Base-by-base conservation (phyloP, 1,284 basidiomycete genomes). In the Termitomyces sp. region DNA sequence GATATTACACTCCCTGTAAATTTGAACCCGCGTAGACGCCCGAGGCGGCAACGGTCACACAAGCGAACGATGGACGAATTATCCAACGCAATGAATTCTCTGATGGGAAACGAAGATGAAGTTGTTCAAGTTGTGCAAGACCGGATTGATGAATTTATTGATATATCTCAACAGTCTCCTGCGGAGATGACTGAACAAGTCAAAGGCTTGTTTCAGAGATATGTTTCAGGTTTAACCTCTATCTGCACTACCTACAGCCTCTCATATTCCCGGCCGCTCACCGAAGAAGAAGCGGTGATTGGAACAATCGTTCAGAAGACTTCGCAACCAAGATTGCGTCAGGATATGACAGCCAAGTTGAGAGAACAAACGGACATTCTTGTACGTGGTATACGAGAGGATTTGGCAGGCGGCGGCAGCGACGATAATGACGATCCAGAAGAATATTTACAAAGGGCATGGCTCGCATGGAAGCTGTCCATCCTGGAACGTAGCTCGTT, bases 301-400 rank as follows among this genome's bases (percentile, higher is more conserved):
- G 83, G 84, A 1, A 84, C 83, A 0, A 85, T 86, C 52, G 70
- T 78, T 0, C 79, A 79, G 26, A 81, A 82, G 54, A 78, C 72
- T 8, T 77, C 80, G 0, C 79, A 83, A 56, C 75, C 76, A n/a
- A 71, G 78, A 5, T 74, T 70, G 56, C 72, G 81, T 39, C 72
- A 69, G 52, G 78, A 83, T 41, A 62, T 71, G 42, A 83, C 83
- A 59, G 68, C 77, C 1, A 74, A 72, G 48, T 60, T 84, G 52
- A 67, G 81, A 45, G 81, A 84, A 46, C 74, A 76, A 47, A 82
- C 78, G 0, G 71, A 75, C 41, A 59, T 69, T 19, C 71, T 84
- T 26, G 79, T 81, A n/a, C 67, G 72, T 5, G 66, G 65, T 18
- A 66, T 83, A 18, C 70, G 73, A 52, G 72, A 76, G 37, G 74